A percentile compares a stretch with the other conserved stretches of the same genome.
Evolutionary conservation across 192 early-diverging fungal species (phyloP).

Genomic region (Borealophlyctis nickersoniae): DNA sequence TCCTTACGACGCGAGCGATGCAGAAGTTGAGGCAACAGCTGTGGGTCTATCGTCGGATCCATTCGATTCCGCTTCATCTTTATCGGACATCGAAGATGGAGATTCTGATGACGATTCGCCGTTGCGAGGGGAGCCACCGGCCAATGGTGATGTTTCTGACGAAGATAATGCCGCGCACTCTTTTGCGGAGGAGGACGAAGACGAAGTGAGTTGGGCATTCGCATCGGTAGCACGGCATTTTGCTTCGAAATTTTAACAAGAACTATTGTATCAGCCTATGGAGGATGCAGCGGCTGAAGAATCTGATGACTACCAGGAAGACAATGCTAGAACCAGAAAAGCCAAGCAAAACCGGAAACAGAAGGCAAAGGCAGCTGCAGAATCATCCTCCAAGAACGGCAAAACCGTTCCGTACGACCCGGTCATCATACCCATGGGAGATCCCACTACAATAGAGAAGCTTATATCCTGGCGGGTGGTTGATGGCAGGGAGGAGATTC

Average conservation of each 20-base stretch:
- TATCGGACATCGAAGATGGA: conserved; percentile 17
- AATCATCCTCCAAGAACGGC: not conserved
- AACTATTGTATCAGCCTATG: not conserved
- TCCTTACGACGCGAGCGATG: too few relatives aligned
- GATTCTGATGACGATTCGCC: not conserved
- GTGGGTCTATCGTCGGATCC: too few relatives aligned
- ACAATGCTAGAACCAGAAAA: conserved; percentile 18
- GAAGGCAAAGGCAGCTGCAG: conserved; percentile 7
- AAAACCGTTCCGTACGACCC: conserved; percentile 35
- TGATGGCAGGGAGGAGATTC: conserved; percentile 54
- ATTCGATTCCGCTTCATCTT: conserved; percentile 9
- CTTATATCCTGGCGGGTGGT: conserved; percentile 35
- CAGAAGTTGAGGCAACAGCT: too few relatives aligned
- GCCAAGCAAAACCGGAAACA: conserved; percentile 8
- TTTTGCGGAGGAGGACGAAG: not conserved
- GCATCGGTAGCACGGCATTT: not conserved
- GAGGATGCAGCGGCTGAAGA: conserved; percentile 6
- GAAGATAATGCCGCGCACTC: not conserved
- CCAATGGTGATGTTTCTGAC: not conserved
- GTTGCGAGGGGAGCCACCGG: not conserved
- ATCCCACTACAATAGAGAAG: conserved; percentile 44
- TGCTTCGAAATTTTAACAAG: not conserved
- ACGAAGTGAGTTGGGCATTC: not conserved
- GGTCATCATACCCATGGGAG: conserved; percentile 45
- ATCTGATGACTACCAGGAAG: conserved; percentile 22